phyloP scores from a whole-genome alignment of 2,329 filamentous ascomycete species.

The Kalmusia sp. region DNA sequence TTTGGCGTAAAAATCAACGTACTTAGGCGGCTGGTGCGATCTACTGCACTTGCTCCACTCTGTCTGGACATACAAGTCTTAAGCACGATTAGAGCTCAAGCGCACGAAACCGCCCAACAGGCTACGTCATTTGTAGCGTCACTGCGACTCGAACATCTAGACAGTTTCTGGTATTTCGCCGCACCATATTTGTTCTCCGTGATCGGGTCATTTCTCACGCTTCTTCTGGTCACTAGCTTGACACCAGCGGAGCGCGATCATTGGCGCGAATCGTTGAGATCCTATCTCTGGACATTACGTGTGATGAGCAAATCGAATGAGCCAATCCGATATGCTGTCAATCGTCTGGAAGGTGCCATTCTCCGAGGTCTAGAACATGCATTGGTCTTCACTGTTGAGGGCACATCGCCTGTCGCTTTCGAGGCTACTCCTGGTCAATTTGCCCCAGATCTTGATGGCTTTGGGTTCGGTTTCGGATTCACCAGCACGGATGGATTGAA shows the following conservation, averaged over 20 bases:
- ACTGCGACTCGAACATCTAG: conserved; percentile 17
- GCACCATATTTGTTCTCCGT: conserved; percentile 16
- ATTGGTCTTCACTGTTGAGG: conserved; percentile 43
- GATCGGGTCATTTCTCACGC: conserved; percentile 15
- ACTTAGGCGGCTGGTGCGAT: conserved; percentile 16
- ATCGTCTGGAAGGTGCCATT: conserved; percentile 48
- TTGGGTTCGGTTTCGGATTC: not conserved
- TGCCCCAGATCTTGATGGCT: not conserved
- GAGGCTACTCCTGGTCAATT: conserved; percentile 4
- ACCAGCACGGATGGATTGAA: not conserved
- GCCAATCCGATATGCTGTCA: conserved; percentile 48
- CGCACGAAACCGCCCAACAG: conserved; percentile 10
- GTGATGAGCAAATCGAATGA: conserved; percentile 48
- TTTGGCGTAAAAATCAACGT: conserved; percentile 13
- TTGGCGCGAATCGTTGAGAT: conserved; percentile 13
- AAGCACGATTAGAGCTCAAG: conserved; percentile 8
- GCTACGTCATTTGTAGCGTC: conserved; percentile 15
- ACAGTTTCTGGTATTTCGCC: conserved; percentile 19
- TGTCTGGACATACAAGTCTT: conserved; percentile 15
- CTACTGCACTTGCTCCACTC: conserved; percentile 18
- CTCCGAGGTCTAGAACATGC: conserved; percentile 48
- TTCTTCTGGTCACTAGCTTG: conserved; percentile 16
- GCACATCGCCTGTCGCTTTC: not conserved
- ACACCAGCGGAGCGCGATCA: conserved; percentile 14
- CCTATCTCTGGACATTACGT: conserved; percentile 23